Percentiles rank a stretch among this genome's conserved stretches.
These are phyloP conservation scores for Colletotrichum sp. DNA, from an alignment of 2,329 filamentous ascomycete species.

Conservation along the genomic window DNA sequence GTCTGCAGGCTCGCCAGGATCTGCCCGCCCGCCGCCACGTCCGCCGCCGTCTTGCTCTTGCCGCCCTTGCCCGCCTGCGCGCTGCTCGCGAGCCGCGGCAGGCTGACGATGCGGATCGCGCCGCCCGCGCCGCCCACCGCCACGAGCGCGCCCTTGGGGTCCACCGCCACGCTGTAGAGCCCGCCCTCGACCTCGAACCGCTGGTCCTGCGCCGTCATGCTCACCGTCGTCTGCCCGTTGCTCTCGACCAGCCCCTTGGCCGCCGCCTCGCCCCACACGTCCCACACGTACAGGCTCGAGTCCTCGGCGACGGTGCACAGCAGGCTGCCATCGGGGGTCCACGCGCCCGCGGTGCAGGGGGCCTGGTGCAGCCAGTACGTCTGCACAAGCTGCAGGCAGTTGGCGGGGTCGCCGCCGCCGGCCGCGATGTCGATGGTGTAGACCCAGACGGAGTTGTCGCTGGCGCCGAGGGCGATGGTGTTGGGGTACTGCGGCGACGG, in stretches of 20 bases:
- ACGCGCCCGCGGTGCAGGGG: conserved; percentile 86
- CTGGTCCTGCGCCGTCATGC: conserved; percentile 81
- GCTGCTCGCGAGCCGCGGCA: conserved; percentile 65
- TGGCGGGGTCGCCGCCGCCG: conserved; percentile 55
- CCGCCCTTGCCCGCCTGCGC: conserved; percentile 27
- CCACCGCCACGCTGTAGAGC: conserved; percentile 84
- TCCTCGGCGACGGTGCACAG: conserved; percentile 92
- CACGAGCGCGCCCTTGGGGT: conserved; percentile 78
- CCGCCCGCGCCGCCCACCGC: conserved; percentile 90
- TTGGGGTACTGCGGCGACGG: conserved; percentile 76
- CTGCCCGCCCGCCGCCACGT: too few species aligned
- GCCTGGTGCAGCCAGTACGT: conserved; percentile 91
- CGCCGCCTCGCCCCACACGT: conserved; percentile 82
- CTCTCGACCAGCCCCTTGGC: conserved; percentile 55
- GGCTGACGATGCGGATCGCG: conserved; percentile 81
- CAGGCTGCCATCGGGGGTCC: conserved; percentile 86
- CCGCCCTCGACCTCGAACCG: conserved; percentile 92
- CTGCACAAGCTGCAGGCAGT: conserved; percentile 77
- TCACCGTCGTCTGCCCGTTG: conserved; percentile 71
- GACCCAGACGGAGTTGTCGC: conserved; percentile 93
- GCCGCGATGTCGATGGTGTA: conserved; percentile 78
- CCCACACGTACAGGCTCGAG: conserved; percentile 87
- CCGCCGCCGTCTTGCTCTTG: too few species aligned
- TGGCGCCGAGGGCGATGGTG: conserved; percentile 84
- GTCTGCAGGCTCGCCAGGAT: too few species aligned